Conservation (phyloP, 192 early-diverging fungal genomes). For the Coemansia sp. region DNA sequence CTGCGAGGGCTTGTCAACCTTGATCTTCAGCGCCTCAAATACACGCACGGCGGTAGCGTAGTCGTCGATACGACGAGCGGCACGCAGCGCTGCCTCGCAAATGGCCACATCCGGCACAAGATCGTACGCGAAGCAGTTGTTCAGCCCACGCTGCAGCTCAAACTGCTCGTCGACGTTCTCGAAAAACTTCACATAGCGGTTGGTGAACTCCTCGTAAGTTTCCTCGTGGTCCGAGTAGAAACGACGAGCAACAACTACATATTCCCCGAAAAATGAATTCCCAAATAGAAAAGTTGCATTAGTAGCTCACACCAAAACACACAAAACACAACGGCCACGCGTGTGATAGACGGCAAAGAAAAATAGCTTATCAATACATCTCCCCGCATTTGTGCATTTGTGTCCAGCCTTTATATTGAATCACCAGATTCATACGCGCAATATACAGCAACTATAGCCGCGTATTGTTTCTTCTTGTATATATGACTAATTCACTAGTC, state of each 20-base stretch:
- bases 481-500: neutral
- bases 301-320: neutral
- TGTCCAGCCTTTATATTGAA: neutral
- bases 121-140: conserved; percentile 96
- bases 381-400: neutral
- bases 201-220: conserved; percentile 74
- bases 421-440: neutral
- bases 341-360: neutral
- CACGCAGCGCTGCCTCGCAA: conserved; percentile 85
- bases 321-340: neutral
- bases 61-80: conserved; percentile 89
- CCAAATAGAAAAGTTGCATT: neutral
- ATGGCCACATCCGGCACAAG: conserved; percentile 89
- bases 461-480: neutral
- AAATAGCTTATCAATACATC: neutral
- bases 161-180: conserved; percentile 89
- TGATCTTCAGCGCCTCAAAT: conserved; percentile 91
- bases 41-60: conserved; percentile 92
- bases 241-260: conserved; percentile 55
- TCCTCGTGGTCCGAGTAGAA: conserved; percentile 74
- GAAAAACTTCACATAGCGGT: conserved; percentile 81
- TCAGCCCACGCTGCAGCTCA: conserved; percentile 96
- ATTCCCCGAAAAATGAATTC: neutral
- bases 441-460: neutral
- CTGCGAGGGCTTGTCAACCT: conserved; percentile 80